Conservation (phyloP, 2,329 filamentous ascomycete species). For the Ophiocordyceps camponoti-floridani region DNA sequence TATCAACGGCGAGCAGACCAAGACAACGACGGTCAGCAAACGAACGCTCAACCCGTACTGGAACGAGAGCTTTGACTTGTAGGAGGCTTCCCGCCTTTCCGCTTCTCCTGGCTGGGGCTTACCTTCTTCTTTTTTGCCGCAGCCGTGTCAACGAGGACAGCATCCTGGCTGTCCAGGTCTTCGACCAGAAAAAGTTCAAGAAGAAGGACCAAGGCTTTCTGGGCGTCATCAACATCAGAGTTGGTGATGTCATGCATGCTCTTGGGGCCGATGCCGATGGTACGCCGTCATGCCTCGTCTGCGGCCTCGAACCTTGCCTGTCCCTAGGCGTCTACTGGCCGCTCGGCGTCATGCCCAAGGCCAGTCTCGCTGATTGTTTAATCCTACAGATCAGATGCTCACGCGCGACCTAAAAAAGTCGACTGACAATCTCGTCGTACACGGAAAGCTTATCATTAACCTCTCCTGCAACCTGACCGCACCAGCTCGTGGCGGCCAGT, state of each 20-base stretch:
- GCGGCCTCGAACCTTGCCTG: not conserved
- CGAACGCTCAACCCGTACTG: conserved; percentile 98
- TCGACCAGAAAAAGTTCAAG: conserved; percentile 99
- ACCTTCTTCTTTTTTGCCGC: conserved; percentile 5
- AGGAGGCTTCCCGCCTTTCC: conserved; percentile 18
- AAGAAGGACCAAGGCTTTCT: conserved; percentile 99
- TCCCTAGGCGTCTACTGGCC: not conserved
- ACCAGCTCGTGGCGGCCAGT: conserved; percentile 38
- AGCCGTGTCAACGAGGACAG: conserved; percentile 88
- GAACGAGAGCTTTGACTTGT: conserved; percentile 99
- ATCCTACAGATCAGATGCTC: conserved; percentile 81
- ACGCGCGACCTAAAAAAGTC: conserved; percentile 95
- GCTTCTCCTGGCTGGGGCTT: not conserved
- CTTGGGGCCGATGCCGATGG: conserved; percentile 79
- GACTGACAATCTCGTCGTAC: conserved; percentile 91
- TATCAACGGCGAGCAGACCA: conserved; percentile 92
- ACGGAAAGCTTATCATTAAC: conserved; percentile 94
- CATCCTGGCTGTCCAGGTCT: conserved; percentile 94
- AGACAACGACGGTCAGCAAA: conserved; percentile 94
- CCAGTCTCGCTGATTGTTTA: not conserved
- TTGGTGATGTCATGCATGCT: conserved; percentile 78
- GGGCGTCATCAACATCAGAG: conserved; percentile 90
- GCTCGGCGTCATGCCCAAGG: not conserved
- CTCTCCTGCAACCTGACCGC: conserved; percentile 74
- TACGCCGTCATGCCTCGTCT: conserved; percentile 19